Evolutionary conservation across 2,329 filamentous ascomycete species (phyloP), one percentile per base, ranked within the genome.

Genomic region (Coniochaeta hoffmannii): DNA sequence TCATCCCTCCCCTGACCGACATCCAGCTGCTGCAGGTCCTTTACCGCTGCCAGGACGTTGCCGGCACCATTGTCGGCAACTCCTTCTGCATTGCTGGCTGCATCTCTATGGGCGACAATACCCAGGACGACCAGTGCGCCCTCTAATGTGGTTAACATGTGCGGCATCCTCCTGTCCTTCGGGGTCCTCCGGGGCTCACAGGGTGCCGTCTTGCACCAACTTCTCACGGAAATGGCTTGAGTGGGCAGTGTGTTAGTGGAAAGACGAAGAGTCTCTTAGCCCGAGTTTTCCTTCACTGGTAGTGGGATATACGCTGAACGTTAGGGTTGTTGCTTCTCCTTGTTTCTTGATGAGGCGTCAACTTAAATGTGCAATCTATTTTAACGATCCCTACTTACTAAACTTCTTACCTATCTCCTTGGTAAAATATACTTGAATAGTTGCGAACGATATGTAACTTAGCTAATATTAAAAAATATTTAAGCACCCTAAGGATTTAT

Each of bases 61-160:
- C 41, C 19, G 58, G 58, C 22, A 26, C 9, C 46, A 22, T 60
- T 14, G 57, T 38, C 6, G 58, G 56, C 51, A 60, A 60, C 58
- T 58, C 58, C 30, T 60, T 54, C 54, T 60, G 58, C 55, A 57
- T 60, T 51, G 19, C 55, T 12, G 58, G 58, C 53, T 60, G 58
- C 53, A 57, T 57, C 31, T 34, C 12, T 50, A 60, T 60, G 50
- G 50, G 41, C 17, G 53, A 32, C 31, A 34, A 32, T 31, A 22
- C 24, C 8, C 15, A 28, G 26, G 31, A 57, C 52, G 58, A 60
- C 50, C 53, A 57, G 57, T 60, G 58, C 46, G 57, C 55, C 44
- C 54, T 60, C 54, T 58, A 35, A 65, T n/a, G n/a, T n/a, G n/a
- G 66, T 24, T 30, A 26, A 22, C 41, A 36, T 36, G 35, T 36